Conservation (phyloP, 2,329 filamentous ascomycete species). For the Fusarium xylarioides region DNA sequence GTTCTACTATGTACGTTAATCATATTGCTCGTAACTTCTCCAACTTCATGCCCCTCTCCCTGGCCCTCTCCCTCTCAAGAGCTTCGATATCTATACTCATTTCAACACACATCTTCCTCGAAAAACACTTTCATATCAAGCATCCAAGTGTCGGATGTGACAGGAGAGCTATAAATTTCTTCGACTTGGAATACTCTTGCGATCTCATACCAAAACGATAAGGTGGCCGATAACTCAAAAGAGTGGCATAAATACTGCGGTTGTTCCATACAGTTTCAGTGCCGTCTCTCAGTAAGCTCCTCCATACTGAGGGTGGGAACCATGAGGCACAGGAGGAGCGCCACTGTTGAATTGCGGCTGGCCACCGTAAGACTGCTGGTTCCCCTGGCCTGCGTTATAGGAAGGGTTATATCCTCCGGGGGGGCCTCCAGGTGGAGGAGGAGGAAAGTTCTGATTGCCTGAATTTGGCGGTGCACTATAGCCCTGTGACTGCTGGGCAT, state of each 20-base stretch:
- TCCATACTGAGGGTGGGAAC: constrained; percentile 47
- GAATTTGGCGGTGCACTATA: constrained; percentile 32
- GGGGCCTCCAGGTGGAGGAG: constrained; percentile 34
- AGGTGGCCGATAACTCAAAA: constrained; percentile 2
- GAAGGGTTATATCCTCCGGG: constrained; percentile 44
- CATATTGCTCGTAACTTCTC: constrained; percentile 33
- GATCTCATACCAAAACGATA: constrained; percentile 12
- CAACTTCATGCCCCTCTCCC: constrained; percentile 26
- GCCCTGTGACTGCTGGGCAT: constrained; percentile 35
- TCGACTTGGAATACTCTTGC: constrained; percentile 20
- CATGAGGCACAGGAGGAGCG: constrained; percentile 43
- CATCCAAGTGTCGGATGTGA: constrained; percentile 19
- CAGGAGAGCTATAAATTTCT: constrained; percentile 18
- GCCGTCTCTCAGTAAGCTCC: constrained; percentile 35
- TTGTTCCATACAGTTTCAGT: not conserved
- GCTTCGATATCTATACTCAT: constrained; percentile 25
- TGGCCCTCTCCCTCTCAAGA: constrained; percentile 22
- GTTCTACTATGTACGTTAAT: constrained; percentile 46
- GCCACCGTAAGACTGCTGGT: constrained; percentile 44
- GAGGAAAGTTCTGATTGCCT: constrained; percentile 37
- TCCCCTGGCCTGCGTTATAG: constrained; percentile 41
- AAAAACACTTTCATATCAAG: constrained; percentile 16
- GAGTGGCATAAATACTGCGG: constrained; percentile 1
- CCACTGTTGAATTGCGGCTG: constrained; percentile 42
- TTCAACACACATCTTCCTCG: constrained; percentile 11